Conservation (phyloP, 495 filamentous ascomycete genomes). For the Aspergillus incahuasiensis region DNA sequence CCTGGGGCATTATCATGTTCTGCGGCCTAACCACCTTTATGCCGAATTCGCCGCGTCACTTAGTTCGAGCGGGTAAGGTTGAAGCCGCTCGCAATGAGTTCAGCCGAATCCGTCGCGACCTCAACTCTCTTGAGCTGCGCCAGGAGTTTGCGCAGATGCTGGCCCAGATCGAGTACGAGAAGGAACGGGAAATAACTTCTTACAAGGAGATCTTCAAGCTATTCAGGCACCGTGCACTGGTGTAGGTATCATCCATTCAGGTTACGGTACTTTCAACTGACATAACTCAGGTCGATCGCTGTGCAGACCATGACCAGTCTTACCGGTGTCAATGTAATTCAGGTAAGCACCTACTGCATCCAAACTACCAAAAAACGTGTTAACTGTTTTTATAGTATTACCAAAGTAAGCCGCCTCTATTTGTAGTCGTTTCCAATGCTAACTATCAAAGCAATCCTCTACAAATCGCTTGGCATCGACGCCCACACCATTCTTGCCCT, state of each 20-base stretch:
- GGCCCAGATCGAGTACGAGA: conserved; percentile 58
- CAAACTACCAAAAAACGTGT: background rate
- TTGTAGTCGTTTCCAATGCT: background rate
- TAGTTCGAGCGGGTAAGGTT: conserved; percentile 49
- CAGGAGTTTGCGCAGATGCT: conserved; percentile 54
- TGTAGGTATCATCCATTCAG: conserved; percentile 26
- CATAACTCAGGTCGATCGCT: conserved; percentile 41
- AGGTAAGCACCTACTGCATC: conserved; percentile 25
- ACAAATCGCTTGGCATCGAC: conserved; percentile 52
- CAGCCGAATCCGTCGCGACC: conserved; percentile 43
- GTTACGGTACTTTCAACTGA: background rate
- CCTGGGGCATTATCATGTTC: conserved; percentile 57
- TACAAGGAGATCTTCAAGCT: conserved; percentile 49
- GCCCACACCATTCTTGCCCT: conserved; percentile 49
- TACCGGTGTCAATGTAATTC: conserved; percentile 55
- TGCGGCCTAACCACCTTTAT: conserved; percentile 52
- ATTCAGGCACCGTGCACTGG: conserved; percentile 48
- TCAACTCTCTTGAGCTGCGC: conserved; percentile 42
- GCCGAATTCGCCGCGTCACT: conserved; percentile 54
- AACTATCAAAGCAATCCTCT: conserved; percentile 39
- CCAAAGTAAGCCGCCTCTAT: conserved; percentile 36
- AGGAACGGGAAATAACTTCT: conserved; percentile 50
- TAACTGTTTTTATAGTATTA: conserved; percentile 37
- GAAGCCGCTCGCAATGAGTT: conserved; percentile 49
- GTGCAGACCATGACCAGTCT: conserved; percentile 57